phyloP scores from a whole-genome alignment of 1,284 basidiomycete species.

The Lentinula novae-zelandiae region DNA sequence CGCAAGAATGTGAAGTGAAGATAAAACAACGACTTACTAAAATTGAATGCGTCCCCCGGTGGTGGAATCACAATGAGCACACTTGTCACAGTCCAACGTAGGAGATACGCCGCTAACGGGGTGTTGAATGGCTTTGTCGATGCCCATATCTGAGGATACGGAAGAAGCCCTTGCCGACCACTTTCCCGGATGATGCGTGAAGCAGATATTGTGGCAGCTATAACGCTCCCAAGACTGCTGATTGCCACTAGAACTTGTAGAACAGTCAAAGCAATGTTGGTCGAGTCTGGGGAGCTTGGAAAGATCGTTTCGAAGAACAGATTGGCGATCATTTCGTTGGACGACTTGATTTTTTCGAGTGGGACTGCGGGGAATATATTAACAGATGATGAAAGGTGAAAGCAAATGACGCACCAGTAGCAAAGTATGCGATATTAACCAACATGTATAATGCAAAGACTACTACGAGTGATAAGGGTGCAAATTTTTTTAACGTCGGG shows the following conservation, averaged over 20 bases:
- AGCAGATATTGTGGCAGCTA: not conserved
- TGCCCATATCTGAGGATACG: not conserved
- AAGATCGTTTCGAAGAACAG: not conserved
- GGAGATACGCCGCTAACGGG: not conserved
- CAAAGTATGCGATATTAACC: not conserved
- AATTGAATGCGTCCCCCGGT: not conserved
- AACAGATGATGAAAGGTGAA: not conserved
- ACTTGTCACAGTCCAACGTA: not conserved
- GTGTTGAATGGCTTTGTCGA: not conserved
- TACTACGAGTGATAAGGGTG: not conserved
- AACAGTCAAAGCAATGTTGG: not conserved
- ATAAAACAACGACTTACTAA: not conserved
- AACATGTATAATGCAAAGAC: not conserved
- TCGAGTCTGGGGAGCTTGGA: not conserved
- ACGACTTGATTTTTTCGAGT: not conserved
- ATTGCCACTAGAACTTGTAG: not conserved
- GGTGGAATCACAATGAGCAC: not conserved
- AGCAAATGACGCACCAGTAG: not conserved
- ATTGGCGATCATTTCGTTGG: not conserved
- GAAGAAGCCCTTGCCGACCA: not conserved
- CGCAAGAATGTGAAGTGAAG: not conserved
- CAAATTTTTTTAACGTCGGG: not conserved
- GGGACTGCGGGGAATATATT: not conserved
- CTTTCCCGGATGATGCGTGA: not conserved
- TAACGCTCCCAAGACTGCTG: not conserved